Conservation (phyloP, 805 yeast genomes). For the Candida pseudofarinosa region DNA sequence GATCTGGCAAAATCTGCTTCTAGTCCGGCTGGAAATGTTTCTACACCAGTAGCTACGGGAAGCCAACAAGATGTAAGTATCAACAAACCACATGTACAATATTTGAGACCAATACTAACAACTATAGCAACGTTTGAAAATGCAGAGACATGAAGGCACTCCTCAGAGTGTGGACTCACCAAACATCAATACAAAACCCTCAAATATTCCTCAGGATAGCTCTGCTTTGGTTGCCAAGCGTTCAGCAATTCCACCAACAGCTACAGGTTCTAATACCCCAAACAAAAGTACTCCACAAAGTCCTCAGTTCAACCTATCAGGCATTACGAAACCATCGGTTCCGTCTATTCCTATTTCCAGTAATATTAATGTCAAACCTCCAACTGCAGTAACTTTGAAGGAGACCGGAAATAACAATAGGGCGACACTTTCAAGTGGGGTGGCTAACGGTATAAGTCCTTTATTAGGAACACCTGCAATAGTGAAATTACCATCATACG, state of each 20-base stretch:
- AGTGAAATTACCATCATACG: constrained; percentile 74
- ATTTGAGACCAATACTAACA: constrained; percentile 2
- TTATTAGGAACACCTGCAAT: constrained; percentile 69
- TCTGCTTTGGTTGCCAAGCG: constrained; percentile 6
- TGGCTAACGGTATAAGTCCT: constrained; percentile 65
- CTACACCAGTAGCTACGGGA: constrained; percentile 7
- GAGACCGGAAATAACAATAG: constrained; percentile 48
- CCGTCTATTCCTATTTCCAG: constrained; percentile 73
- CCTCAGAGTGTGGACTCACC: neutral
- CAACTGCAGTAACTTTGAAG: constrained; percentile 60
- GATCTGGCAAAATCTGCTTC: constrained; percentile 22
- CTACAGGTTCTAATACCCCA: constrained; percentile 13
- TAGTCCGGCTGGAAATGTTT: constrained; percentile 6
- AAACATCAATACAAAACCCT: neutral
- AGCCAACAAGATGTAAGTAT: constrained; percentile 6
- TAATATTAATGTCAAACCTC: constrained; percentile 60
- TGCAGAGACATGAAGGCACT: neutral
- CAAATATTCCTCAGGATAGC: constrained; percentile 3
- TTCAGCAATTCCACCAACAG: neutral
- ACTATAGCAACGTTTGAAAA: constrained; percentile 1
- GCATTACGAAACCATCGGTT: constrained; percentile 47
- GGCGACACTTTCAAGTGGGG: constrained; percentile 83
- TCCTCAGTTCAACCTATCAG: constrained; percentile 30
- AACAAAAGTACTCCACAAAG: constrained; percentile 6
- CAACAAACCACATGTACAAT: too few species aligned